Conservation (phyloP, 140 eudicot genomes). For the Ambrosia hybrid region DNA sequence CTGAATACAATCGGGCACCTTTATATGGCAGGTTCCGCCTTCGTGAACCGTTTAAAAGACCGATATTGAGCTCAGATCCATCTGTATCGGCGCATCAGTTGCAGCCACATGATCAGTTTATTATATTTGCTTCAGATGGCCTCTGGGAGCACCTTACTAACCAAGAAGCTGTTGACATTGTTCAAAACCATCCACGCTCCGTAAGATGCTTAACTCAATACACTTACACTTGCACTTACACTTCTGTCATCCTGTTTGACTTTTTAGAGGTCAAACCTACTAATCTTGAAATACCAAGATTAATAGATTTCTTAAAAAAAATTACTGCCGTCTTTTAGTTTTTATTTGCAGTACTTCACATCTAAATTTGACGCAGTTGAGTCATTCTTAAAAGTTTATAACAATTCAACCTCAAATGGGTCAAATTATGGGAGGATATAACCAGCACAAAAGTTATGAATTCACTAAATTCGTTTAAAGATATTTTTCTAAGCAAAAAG, state of each 20-base stretch:
- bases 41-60: slow-evolving; percentile 80
- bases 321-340: too few species aligned
- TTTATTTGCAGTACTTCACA: not conserved
- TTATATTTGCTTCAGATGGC: slow-evolving; percentile 93
- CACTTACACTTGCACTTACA: not conserved
- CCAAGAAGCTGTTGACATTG: slow-evolving; percentile 89
- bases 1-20: slow-evolving; percentile 87
- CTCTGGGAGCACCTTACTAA: slow-evolving; percentile 91
- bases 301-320: too few species aligned
- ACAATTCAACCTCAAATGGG: not conserved
- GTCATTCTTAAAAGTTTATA: not conserved
- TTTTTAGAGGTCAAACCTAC: slow-evolving; percentile 17
- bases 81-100: slow-evolving; percentile 62
- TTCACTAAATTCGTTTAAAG: not conserved
- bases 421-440: not conserved
- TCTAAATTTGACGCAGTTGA: not conserved
- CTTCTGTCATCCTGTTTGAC: not conserved
- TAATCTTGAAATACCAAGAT: not conserved
- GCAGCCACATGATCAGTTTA: slow-evolving; percentile 85
- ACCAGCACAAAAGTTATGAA: too few species aligned
- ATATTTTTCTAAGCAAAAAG: not conserved
- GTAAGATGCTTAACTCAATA: slow-evolving; percentile 47
- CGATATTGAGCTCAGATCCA: slow-evolving; percentile 88
- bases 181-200: slow-evolving; percentile 62
- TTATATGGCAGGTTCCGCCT: slow-evolving; percentile 71